These are phyloP conservation scores for Wickerhamomyces xylosicus DNA, from an alignment of 805 yeast genomes.

Conservation along the genomic window DNA sequence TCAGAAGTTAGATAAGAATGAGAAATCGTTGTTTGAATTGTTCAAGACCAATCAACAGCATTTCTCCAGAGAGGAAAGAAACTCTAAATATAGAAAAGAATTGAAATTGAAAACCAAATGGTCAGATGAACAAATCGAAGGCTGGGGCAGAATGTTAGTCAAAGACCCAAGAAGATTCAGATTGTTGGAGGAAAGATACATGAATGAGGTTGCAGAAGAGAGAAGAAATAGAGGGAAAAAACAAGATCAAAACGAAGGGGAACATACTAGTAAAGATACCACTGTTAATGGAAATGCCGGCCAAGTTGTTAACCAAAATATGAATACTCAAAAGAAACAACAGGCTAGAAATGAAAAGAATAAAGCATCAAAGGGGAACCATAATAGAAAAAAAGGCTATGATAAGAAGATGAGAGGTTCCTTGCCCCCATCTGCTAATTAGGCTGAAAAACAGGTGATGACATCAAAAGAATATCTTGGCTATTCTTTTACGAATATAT, in stretches of 20 bases:
- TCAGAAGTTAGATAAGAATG: conserved; percentile 29
- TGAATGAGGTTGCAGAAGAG: conserved; percentile 29
- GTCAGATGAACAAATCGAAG: conserved; percentile 90
- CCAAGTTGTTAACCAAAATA: conserved; percentile 1
- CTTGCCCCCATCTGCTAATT: background rate
- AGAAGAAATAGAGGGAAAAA: conserved; percentile 20
- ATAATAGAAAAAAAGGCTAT: conserved; percentile 54
- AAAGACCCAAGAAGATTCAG: conserved; percentile 54
- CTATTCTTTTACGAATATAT: too few relatives aligned
- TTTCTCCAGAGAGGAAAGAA: conserved; percentile 40
- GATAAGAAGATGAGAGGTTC: conserved; percentile 37
- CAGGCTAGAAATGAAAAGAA: conserved; percentile 40
- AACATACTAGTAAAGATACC: conserved; percentile 2
- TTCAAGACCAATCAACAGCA: conserved; percentile 40
- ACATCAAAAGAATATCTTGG: too few relatives aligned
- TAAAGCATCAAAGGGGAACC: conserved; percentile 51
- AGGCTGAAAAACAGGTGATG: too few relatives aligned
- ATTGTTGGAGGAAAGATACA: conserved; percentile 50
- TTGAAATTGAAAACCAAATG: conserved; percentile 47
- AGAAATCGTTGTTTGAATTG: conserved; percentile 44
- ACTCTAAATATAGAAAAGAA: conserved; percentile 36
- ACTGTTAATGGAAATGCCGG: background rate
- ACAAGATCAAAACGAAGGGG: conserved; percentile 7
- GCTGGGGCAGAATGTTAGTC: conserved; percentile 76
- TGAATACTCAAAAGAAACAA: conserved; percentile 21